phyloP scores from a whole-genome alignment of 345 rosid species.

The Brassica rapa region DNA sequence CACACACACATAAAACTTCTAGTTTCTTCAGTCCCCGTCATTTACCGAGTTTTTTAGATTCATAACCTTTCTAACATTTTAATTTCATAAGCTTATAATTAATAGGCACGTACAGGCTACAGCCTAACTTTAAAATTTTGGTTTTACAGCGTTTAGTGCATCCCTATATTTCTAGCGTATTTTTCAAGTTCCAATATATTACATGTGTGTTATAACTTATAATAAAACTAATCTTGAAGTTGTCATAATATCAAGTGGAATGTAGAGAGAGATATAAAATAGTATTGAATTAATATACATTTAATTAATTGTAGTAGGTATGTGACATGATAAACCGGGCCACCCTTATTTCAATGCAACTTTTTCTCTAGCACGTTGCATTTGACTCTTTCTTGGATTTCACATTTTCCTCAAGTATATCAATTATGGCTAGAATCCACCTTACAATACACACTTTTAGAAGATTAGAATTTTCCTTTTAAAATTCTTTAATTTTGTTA shows the following conservation, averaged over 20 bases:
- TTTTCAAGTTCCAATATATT: slow-evolving; percentile 39
- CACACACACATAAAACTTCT: not conserved
- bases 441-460: slow-evolving; percentile 13
- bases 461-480: not conserved
- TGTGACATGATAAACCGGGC: slow-evolving; percentile 41
- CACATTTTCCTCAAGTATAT: slow-evolving; percentile 41
- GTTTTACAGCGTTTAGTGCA: slow-evolving; percentile 24
- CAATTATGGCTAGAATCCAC: slow-evolving; percentile 37
- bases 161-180: slow-evolving; percentile 25
- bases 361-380: slow-evolving; percentile 39
- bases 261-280: not conserved
- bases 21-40: slow-evolving; percentile 11
- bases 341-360: slow-evolving; percentile 44
- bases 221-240: slow-evolving; percentile 32
- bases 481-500: not conserved
- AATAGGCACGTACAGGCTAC: not conserved
- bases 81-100: not conserved
- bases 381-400: slow-evolving; percentile 46
- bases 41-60: slow-evolving; percentile 4
- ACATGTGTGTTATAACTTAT: slow-evolving; percentile 12
- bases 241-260: slow-evolving; percentile 32
- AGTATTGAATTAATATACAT: not conserved
- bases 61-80: not conserved
- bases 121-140: not conserved
- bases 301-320: slow-evolving; percentile 40